Evolutionary conservation across 306 rosid species (phyloP).

Genomic region (Dryas drummondii): DNA sequence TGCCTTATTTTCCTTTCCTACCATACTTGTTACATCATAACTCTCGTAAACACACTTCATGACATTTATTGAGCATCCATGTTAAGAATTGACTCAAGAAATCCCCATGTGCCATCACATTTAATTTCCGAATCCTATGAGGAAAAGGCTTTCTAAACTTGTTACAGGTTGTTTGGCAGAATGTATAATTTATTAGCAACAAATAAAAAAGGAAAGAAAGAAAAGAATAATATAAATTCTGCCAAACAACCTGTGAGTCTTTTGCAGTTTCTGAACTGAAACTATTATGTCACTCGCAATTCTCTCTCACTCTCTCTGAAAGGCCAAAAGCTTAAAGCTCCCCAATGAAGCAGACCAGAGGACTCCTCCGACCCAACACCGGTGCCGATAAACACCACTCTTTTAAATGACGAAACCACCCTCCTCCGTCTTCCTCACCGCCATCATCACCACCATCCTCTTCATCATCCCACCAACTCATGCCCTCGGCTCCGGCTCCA

Average conservation of each 20-base stretch:
- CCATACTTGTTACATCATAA: too few relatives aligned
- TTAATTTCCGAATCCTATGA: too few relatives aligned
- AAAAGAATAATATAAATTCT: not conserved
- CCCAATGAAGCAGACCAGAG: constrained; percentile 61
- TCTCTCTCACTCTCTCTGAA: constrained; percentile 6
- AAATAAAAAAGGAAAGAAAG: not conserved
- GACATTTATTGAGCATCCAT: too few relatives aligned
- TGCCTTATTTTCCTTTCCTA: too few relatives aligned
- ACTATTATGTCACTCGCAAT: not conserved
- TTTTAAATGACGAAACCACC: constrained; percentile 62
- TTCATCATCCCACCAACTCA: constrained; percentile 15
- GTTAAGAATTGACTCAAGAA: too few relatives aligned
- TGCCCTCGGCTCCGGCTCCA: constrained; percentile 74
- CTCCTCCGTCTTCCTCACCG: constrained; percentile 15
- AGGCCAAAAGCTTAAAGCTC: constrained; percentile 3
- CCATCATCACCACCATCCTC: constrained; percentile 16
- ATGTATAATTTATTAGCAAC: too few relatives aligned
- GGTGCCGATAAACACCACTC: constrained; percentile 26
- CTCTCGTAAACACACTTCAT: too few relatives aligned
- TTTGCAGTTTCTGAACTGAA: not conserved
- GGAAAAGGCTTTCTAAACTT: too few relatives aligned
- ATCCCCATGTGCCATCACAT: too few relatives aligned
- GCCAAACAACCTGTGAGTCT: not conserved
- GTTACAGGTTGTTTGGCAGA: too few relatives aligned
- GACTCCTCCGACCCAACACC: constrained; percentile 30